Conservation (phyloP, 176 grass and related monocot genomes). For the Echinochloa phyllopogon region DNA sequence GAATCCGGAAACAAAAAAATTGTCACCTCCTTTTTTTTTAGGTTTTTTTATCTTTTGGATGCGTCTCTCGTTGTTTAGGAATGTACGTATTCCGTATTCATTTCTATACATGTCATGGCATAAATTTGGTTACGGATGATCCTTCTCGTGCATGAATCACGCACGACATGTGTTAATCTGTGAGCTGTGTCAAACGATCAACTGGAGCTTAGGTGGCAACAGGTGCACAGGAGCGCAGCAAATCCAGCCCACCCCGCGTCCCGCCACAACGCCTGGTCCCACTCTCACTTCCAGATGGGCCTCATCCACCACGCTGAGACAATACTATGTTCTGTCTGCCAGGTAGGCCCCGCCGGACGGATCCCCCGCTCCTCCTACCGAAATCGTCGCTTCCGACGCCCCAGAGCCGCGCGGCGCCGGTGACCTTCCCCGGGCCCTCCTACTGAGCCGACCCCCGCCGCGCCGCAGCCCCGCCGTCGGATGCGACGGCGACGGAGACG, state of each 20-base stretch:
- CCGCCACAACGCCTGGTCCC: neutral
- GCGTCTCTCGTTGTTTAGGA: neutral
- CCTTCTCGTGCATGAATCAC: neutral
- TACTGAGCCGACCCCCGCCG: neutral
- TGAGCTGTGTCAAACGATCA: neutral
- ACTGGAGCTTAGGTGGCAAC: neutral
- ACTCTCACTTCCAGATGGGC: constrained; percentile 20
- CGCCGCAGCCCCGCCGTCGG: constrained; percentile 6
- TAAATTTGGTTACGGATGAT: neutral
- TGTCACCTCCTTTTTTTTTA: no score
- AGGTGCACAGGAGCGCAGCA: neutral
- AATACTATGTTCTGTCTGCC: constrained; percentile 8
- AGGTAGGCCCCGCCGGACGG: constrained; percentile 28
- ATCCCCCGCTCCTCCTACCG: constrained; percentile 44
- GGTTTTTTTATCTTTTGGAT: no score
- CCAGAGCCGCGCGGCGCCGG: constrained; percentile 28
- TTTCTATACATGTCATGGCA: neutral
- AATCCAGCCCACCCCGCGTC: neutral
- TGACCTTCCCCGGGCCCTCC: neutral
- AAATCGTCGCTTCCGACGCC: constrained; percentile 33
- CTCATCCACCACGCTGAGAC: neutral
- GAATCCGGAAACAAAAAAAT: neutral
- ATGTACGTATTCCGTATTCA: neutral
- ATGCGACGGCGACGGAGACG: constrained; percentile 44
- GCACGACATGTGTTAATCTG: neutral